These are phyloP conservation scores for Lithohypha guttulata DNA, from an alignment of 2,329 filamentous ascomycete species.

Conservation along the genomic window DNA sequence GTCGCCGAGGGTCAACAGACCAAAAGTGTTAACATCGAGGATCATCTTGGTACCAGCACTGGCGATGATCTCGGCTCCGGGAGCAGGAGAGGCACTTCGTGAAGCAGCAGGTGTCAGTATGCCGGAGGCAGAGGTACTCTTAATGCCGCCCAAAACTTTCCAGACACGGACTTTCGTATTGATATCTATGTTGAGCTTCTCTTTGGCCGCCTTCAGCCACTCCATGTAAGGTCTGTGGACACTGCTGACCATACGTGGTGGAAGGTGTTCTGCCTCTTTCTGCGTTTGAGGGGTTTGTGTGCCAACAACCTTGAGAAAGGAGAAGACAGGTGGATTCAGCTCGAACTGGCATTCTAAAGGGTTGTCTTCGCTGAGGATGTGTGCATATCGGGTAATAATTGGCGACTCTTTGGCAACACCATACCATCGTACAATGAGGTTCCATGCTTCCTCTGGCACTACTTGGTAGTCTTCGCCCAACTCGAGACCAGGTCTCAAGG, in stretches of 20 bases:
- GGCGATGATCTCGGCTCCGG: constrained; percentile 32
- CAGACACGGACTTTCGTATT: constrained; percentile 68
- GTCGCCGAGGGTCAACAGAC: constrained; percentile 48
- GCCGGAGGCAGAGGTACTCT: constrained; percentile 34
- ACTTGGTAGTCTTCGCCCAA: constrained; percentile 63
- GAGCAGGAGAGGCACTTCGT: constrained; percentile 34
- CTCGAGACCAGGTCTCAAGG: constrained; percentile 56
- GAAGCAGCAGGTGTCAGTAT: constrained; percentile 35
- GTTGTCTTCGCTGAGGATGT: constrained; percentile 54
- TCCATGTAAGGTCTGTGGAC: constrained; percentile 57
- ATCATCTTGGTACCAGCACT: constrained; percentile 41
- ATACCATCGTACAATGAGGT: constrained; percentile 71
- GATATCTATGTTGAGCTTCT: constrained; percentile 53
- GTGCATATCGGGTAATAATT: constrained; percentile 63
- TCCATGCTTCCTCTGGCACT: constrained; percentile 71
- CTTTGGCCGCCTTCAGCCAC: constrained; percentile 69
- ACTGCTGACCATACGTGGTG: constrained; percentile 60
- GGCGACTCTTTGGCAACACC: constrained; percentile 59
- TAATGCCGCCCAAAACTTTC: constrained; percentile 42
- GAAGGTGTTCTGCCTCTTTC: constrained; percentile 50
- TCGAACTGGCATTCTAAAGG: constrained; percentile 66
- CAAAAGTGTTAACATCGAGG: constrained; percentile 53
- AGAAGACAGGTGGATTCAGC: constrained; percentile 73
- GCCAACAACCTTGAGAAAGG: constrained; percentile 65
- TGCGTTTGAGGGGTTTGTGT: constrained; percentile 49